phyloP scores from a whole-genome alignment of 192 early-diverging fungal species.

The Umbelopsis sp. region DNA sequence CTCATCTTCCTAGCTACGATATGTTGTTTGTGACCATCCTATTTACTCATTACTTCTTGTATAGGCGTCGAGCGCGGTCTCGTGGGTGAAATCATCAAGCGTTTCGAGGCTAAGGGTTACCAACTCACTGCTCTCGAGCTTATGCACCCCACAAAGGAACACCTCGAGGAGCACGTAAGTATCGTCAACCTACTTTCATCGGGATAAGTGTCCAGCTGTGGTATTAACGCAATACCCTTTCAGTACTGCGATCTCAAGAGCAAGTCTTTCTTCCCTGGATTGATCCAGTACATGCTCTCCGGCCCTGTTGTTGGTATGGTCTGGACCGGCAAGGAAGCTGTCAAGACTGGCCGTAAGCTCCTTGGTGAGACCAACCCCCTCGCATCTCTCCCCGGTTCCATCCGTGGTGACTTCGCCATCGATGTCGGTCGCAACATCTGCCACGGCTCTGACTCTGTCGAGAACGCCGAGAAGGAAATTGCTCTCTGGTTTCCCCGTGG shows the following conservation, averaged over 20 bases:
- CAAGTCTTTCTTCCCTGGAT: slow-evolving; percentile 90
- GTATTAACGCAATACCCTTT: neutral
- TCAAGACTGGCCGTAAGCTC: slow-evolving; percentile 88
- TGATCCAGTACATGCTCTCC: slow-evolving; percentile 82
- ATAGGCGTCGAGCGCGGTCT: slow-evolving; percentile 76
- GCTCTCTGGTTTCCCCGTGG: slow-evolving; percentile 50
- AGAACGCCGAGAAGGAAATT: slow-evolving; percentile 88
- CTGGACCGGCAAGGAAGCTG: slow-evolving; percentile 86
- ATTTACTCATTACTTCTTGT: neutral
- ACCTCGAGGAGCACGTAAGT: slow-evolving; percentile 45
- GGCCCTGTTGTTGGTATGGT: slow-evolving; percentile 97
- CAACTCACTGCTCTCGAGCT: slow-evolving; percentile 87
- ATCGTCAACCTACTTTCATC: neutral
- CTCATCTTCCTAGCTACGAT: slow-evolving; percentile 19
- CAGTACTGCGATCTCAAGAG: slow-evolving; percentile 77
- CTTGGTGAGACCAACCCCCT: slow-evolving; percentile 94
- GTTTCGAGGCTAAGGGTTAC: slow-evolving; percentile 91
- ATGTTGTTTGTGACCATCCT: neutral
- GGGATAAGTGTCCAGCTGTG: neutral
- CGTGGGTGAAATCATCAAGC: slow-evolving; percentile 91
- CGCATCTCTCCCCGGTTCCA: slow-evolving; percentile 86
- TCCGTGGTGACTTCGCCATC: slow-evolving; percentile 93
- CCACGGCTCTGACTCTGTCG: slow-evolving; percentile 91
- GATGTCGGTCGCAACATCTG: slow-evolving; percentile 86
- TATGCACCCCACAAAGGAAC: slow-evolving; percentile 67